Base-by-base conservation (phyloP, 768 basidiomycete genomes). In the Termitomyces heimii region DNA sequence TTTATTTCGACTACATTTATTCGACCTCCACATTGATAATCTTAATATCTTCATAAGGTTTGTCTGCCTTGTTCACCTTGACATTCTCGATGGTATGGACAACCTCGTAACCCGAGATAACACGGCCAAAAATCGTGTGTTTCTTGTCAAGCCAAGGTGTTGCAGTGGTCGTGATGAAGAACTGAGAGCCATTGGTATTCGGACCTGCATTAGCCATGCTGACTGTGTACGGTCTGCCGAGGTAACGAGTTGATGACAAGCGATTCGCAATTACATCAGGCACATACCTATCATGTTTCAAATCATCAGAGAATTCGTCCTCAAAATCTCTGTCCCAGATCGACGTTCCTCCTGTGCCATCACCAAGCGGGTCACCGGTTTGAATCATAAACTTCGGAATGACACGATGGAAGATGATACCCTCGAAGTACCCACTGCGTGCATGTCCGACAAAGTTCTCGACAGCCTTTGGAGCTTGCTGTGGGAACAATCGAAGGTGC, bases 371-470 rank as follows among this genome's bases (percentile, higher is more conserved):
- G 66, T 96, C 94, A 32, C 94, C 94, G 4, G 94, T 96, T 77
- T 97, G 94, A 55, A 97, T 89, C 94, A 96, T 96, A 67, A 99
- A 99, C 73, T 99, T 98, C 59, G 92, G 83, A 68, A 99, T 99
- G 61, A 98, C 92, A 57, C 97, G 89, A 70, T 99, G 97, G 78
- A 98, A 98, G 66, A 98, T 83, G 57, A 97, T 78, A 13, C 88
- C 86, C 68, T 99, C 96, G 66, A 89, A 98, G 74, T 89, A 98
- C 2, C 92, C 86, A 62, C 86, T 91, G 63, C 90, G 79, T 16
- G 92, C 83, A 64, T 95, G 92, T 1, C 92, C 94, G 24, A 95
- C 89, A 71, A 99, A 98, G 75, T 98, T 99, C 74, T 99, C 97
- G 39, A 99, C 96, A 0, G 97, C 84, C 71, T 90, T 97, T 3